Evolutionary conservation across 495 filamentous ascomycete species (phyloP).

Genomic region (Penicillium malachiteum): DNA sequence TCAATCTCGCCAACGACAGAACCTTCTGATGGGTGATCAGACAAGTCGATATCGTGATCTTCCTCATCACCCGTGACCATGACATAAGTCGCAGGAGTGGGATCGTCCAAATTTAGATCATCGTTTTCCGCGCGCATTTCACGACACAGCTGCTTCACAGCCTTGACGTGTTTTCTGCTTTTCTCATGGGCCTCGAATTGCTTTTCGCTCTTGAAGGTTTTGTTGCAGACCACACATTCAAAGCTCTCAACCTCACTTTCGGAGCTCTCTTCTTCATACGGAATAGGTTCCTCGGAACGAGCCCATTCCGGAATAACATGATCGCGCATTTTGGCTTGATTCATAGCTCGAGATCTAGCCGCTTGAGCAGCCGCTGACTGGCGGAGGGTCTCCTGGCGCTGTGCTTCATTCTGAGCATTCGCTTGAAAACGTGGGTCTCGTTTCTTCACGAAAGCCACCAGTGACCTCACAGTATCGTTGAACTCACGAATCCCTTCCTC

Average conservation of each 20-base stretch:
- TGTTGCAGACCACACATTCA: conserved; percentile 90
- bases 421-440: conserved; percentile 79
- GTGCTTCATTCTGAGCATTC: conserved; percentile 69
- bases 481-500: conserved; percentile 83
- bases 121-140: conserved; percentile 81
- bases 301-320: conserved; percentile 79
- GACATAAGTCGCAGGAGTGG: not conserved
- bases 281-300: conserved; percentile 45
- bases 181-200: conserved; percentile 92
- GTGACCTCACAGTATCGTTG: conserved; percentile 84
- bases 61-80: not conserved
- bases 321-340: conserved; percentile 67
- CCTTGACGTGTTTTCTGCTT: conserved; percentile 92
- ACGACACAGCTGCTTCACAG: conserved; percentile 70
- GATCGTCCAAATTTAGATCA: conserved; percentile 29
- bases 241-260: conserved; percentile 58
- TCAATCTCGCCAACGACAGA: not conserved
- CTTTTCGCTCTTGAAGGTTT: conserved; percentile 90
- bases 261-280: conserved; percentile 58
- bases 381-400: conserved; percentile 77
- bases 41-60: not conserved
- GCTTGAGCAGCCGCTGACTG: conserved; percentile 80
- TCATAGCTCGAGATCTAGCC: conserved; percentile 76
- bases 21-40: not conserved
- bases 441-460: conserved; percentile 90